Evolutionary conservation across 768 basidiomycete genomes (phyloP), one percentile per base, ranked within the genome.

Genomic region (Suillus discolor): DNA sequence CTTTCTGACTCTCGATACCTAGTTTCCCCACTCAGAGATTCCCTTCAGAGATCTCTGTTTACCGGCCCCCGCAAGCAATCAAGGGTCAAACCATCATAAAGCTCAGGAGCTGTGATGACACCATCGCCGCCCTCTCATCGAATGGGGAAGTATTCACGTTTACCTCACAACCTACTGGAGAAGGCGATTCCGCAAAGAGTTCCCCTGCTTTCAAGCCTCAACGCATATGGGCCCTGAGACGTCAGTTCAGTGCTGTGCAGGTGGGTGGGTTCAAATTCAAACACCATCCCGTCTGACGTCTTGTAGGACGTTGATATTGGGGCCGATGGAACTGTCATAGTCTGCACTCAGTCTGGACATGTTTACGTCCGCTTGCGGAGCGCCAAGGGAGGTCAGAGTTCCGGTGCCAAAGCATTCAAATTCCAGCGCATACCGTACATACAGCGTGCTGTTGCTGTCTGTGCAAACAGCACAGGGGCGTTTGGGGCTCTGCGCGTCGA

Each of bases 81-180:
- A 85, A 85, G 67, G 88, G 86, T 65, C 84, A 93, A 0, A 85
- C 83, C 60, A 93, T 98, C 59, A 81, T 82, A 47, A 97, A 96
- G 75, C 83, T 99, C 61, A 88, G 88, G 8, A 86, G 84, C 59
- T 91, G 89, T 68, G 95, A 95, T 23, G 88, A 89, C 49, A 80
- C 84, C 1, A 93, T 98, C 69, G 95, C 92, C 0, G 92, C 94
- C 0, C 79, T 98, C 4, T 91, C 93, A 0, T 85, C 84, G 1
- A 89, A 89, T 60, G 97, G 97, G n/a, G 97, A 98, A 74, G 86
- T 98, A 3, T 98, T 94, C 74, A 92, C 89, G 0, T 97, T 96
- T 72, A 79, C 83, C 4, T 76, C 86, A 1, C 81, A 82, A 0
- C 68, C 74, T 12, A 74, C 81, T 45, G 63, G 75, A 20, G 79